Conservation (phyloP, 148 eudicot genomes). For the Mesembryanthemum crystallinum region DNA sequence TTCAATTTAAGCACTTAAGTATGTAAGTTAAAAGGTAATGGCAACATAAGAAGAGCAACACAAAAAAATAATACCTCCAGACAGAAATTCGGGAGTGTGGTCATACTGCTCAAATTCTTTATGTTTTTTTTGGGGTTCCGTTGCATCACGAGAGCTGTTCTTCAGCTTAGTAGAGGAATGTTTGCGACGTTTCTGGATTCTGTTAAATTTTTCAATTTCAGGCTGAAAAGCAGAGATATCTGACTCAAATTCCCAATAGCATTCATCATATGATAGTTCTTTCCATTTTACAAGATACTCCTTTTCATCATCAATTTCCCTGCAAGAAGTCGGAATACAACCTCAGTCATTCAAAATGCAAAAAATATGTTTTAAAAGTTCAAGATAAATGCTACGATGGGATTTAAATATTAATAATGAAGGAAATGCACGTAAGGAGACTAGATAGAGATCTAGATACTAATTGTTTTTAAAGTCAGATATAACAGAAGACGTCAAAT, state of each 20-base stretch:
- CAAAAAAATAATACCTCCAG: slow-evolving; percentile 48
- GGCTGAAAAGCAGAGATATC: slow-evolving; percentile 77
- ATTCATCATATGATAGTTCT: slow-evolving; percentile 87
- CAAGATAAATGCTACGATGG: neutral
- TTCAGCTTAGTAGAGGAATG: slow-evolving; percentile 52
- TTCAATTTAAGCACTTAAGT: slow-evolving; percentile 1
- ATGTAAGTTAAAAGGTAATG: neutral
- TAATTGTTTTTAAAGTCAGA: neutral
- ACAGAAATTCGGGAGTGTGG: slow-evolving; percentile 73
- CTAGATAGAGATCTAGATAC: neutral
- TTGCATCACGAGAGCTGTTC: slow-evolving; percentile 41
- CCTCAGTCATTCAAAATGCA: slow-evolving; percentile 14
- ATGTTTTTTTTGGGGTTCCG: slow-evolving; percentile 56
- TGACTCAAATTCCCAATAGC: slow-evolving; percentile 85
- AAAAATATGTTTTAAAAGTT: neutral
- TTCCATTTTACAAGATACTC: slow-evolving; percentile 92
- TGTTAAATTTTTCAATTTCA: slow-evolving; percentile 68
- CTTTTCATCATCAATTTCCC: slow-evolving; percentile 79
- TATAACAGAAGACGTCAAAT: neutral
- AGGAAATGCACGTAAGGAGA: neutral
- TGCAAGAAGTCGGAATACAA: slow-evolving; percentile 27
- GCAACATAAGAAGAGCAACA: neutral
- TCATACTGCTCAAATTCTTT: slow-evolving; percentile 90
- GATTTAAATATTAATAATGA: too few species aligned
- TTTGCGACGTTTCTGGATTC: slow-evolving; percentile 53